Conservation (phyloP, 148 eudicot species). For the Suaeda aralocaspica region DNA sequence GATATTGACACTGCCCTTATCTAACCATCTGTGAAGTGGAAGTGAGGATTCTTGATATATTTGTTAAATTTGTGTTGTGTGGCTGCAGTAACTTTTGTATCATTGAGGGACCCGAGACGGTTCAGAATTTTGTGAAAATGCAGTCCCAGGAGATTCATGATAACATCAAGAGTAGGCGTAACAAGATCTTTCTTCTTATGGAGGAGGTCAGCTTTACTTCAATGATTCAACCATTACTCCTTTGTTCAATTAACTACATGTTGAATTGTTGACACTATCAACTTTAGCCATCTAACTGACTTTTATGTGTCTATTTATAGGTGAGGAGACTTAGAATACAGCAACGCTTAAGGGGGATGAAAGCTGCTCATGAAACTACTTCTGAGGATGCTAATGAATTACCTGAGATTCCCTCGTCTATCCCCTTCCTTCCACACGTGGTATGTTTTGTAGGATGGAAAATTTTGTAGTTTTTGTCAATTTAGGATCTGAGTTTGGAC, state of each 20-base stretch:
- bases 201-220: conserved; percentile 59
- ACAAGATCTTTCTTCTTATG: conserved; percentile 95
- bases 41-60: not conserved
- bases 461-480: not conserved
- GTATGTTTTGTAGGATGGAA: conserved; percentile 35
- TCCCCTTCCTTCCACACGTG: conserved; percentile 87
- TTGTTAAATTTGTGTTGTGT: too few relatives aligned
- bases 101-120: conserved; percentile 95
- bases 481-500: not conserved
- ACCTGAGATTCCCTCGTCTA: conserved; percentile 84
- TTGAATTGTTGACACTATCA: not conserved
- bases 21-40: not conserved
- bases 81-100: conserved; percentile 90
- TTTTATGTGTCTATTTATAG: conserved; percentile 30
- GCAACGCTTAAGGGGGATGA: conserved; percentile 58
- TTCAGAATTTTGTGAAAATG: conserved; percentile 84
- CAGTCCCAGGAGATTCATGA: conserved; percentile 73
- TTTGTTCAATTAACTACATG: too few relatives aligned
- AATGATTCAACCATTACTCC: not conserved
- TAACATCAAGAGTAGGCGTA: conserved; percentile 83
- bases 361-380: conserved; percentile 38
- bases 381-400: conserved; percentile 64
- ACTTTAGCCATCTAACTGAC: not conserved
- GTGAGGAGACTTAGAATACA: conserved; percentile 87
- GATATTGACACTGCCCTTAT: not conserved